Base-by-base conservation (phyloP, 805 yeast species). In the Zygotorulaspora danielsina region DNA sequence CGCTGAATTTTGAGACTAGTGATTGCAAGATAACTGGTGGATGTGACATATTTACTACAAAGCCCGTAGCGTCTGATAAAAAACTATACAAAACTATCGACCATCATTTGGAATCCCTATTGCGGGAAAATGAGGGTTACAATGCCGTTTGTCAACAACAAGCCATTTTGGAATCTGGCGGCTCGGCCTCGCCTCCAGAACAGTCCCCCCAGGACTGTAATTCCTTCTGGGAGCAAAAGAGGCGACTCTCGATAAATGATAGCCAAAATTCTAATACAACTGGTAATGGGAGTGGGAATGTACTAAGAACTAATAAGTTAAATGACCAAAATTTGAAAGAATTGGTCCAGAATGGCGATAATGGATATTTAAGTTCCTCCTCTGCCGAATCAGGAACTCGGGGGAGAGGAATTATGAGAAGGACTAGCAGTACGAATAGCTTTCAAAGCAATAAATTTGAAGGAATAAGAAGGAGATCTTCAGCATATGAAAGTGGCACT, bases 1-100 rank as follows among this genome's bases (percentile, higher is more conserved):
- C 86, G 39, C 75, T 93, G 40, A 79, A 80, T 49, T 87, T 86
- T 50, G 84, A 80, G 48, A 79, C 88, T 3, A 71, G 76, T 1
- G 94, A 84, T 50, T 77, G 84, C 54, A 81, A 74, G 50, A 78
- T 93, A 27, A 75, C 76, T 40, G 97, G 97, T 9, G 88, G 95
- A 18, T 81, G 96, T 59, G 98, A 93, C 57, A 72, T 93, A 34
- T 93, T 87, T 57, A 85, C 97, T 1, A 93, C 98, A 2, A 93
- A 90, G 55, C 88, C 96, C 1, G 86, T 89, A 17, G 86, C 93
- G 1, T 74, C 90, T 1, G 98, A 93, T 63, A 75, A 88, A 51
- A 89, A 89, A 63, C 73, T 90, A 19, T 87, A 84, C 69, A 86
- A 87, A 61, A 79, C 89, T 0, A 79, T 93, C 30, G 97, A 88